Conservation (phyloP, 2,329 filamentous ascomycete species). For the Akanthomyces dipterigenus region DNA sequence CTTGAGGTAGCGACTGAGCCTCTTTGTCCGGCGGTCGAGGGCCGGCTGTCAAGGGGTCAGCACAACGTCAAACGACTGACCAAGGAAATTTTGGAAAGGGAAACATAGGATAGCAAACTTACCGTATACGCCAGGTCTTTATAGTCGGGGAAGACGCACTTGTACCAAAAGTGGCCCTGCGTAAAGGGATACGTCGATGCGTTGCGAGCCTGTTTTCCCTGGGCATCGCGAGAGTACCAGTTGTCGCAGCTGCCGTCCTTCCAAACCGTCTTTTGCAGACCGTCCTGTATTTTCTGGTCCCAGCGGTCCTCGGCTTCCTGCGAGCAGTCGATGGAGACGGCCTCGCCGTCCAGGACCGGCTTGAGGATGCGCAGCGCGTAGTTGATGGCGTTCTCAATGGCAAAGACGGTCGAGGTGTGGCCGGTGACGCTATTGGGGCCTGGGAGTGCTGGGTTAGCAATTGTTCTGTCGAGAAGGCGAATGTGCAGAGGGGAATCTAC, state of each 20-base stretch:
- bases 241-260: constrained; percentile 25
- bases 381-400: constrained; percentile 54
- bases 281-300: constrained; percentile 25
- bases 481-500: constrained; percentile 20
- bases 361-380: constrained; percentile 53
- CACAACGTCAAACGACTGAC: not conserved
- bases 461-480: no score
- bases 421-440: constrained; percentile 57
- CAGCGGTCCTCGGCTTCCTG: constrained; percentile 28
- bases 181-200: constrained; percentile 29
- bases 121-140: constrained; percentile 27
- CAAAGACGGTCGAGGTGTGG: constrained; percentile 53
- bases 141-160: constrained; percentile 28
- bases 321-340: constrained; percentile 26
- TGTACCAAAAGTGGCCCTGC: constrained; percentile 30
- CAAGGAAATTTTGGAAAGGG: not conserved
- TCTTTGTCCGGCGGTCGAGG: not conserved
- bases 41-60: not conserved
- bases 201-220: constrained; percentile 25
- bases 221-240: constrained; percentile 28
- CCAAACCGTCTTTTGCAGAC: constrained; percentile 29
- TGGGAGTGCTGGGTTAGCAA: constrained; percentile 11
- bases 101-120: constrained; percentile 15
- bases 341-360: constrained; percentile 31
- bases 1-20: not conserved